Percentiles rank a stretch among this genome's conserved stretches.
Conservation (phyloP, 116 monocot genomes). For the Zostera marina region DNA sequence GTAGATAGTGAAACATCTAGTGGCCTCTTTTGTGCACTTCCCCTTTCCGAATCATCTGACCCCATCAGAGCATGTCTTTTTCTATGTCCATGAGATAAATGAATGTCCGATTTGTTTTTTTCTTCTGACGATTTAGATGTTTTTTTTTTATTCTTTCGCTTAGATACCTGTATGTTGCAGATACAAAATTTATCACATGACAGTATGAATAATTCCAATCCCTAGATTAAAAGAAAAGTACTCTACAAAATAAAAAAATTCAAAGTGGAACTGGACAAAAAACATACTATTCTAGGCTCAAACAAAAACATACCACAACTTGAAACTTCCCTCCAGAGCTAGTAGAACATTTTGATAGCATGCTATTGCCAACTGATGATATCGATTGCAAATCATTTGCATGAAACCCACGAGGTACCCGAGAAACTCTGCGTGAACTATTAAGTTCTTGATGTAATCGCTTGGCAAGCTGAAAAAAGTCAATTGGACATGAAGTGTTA, state of each 20-base stretch:
- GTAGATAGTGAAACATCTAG: slow-evolving; percentile 11
- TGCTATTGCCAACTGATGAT: slow-evolving; percentile 33
- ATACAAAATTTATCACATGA: not conserved
- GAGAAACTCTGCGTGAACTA: slow-evolving; percentile 94
- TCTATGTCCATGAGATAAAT: slow-evolving; percentile 14
- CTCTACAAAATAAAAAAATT: not conserved
- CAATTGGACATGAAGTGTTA: not conserved
- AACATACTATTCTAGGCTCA: not conserved
- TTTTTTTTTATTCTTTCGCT: slow-evolving; percentile 67
- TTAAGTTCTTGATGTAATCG: slow-evolving; percentile 96
- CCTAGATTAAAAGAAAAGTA: not conserved
- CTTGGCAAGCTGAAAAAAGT: slow-evolving; percentile 62
- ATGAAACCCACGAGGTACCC: slow-evolving; percentile 72
- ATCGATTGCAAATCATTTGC: slow-evolving; percentile 28
- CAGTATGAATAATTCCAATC: too few relatives aligned
- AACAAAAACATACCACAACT: slow-evolving; percentile 19
- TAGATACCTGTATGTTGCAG: slow-evolving; percentile 19
- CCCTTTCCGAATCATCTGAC: slow-evolving; percentile 22
- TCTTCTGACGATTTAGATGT: slow-evolving; percentile 26
- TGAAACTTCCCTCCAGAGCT: slow-evolving; percentile 56
- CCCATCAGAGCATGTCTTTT: slow-evolving; percentile 15
- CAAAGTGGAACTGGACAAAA: not conserved
- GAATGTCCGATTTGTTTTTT: slow-evolving; percentile 19
- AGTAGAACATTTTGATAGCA: slow-evolving; percentile 64
- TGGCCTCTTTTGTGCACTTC: slow-evolving; percentile 20